Base-by-base conservation (phyloP, 768 basidiomycete genomes). In the Rickenella mellea region DNA sequence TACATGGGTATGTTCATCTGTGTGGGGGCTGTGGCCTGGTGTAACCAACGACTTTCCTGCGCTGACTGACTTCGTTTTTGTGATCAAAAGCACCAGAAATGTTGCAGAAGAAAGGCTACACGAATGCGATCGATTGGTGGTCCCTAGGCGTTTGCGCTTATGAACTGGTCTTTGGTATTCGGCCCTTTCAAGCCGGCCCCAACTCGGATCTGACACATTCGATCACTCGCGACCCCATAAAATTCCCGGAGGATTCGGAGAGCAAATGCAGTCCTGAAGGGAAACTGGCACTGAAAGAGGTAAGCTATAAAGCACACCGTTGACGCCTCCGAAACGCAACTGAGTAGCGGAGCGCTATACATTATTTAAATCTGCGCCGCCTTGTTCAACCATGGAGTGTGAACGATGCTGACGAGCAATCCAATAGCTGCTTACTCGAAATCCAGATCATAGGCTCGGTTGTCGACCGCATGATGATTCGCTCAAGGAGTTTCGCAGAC, bases 111-210 rank as follows among this genome's bases (percentile, higher is more conserved):
- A 80, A 87, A 47, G 94, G 94, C 12, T 99, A 99, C 62, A 90
- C 89, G 2, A 90, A 81, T 54, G 80, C 82, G 26, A 89, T 96
- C 51, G 92, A 97, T 60, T 96, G 90, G 87, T 97, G 92, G 92
- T 93, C 90, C 15, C 75, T 97, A 0, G 92, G 92, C 14, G 86
- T 97, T 42, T 87, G 90, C 60, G 81, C 85, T 36, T 94, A 87
- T 57, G 92, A 97, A 55, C 74, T 97, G 19, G 73, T 93, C 20
- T 94, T 94, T 53, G 91, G 91, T 22, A 79, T 85, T 41, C 74
- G 92, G 29, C 92, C 92, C 1, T 96, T 94, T 70, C 73, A 92
- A 30, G 94, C 94, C 9, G 80, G 87, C 56, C 88, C 92, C 25
- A 98, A 97, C 62, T 83, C 74, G 48, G 89, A 90, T 51, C 69